Conservation (phyloP, 768 basidiomycete genomes). For the Psilocybe sp. region DNA sequence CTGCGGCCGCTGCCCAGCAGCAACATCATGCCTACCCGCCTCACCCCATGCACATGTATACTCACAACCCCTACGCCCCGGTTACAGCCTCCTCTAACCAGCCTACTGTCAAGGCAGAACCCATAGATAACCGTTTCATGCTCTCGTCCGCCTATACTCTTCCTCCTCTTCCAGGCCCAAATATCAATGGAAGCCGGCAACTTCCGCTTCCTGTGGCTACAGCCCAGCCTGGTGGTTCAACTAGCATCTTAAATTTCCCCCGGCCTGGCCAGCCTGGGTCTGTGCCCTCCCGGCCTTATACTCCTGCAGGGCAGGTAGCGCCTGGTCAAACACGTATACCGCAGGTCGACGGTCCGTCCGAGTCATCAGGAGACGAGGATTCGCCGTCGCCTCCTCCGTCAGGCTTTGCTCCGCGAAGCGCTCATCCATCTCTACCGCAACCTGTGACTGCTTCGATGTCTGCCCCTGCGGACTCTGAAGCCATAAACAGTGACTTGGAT, state of each 20-base stretch:
- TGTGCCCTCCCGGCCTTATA: constrained; percentile 23
- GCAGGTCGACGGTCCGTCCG: constrained; percentile 80
- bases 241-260: constrained; percentile 55
- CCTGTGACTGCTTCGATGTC: constrained; percentile 35
- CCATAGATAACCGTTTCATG: constrained; percentile 67
- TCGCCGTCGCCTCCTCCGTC: constrained; percentile 67
- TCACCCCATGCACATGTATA: constrained; percentile 60
- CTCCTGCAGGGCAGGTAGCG: constrained; percentile 16
- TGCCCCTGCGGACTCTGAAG: constrained; percentile 61
- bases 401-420: constrained; percentile 67
- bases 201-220: constrained; percentile 41
- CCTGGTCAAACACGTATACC: constrained; percentile 49
- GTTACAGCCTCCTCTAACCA: constrained; percentile 33
- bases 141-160: constrained; percentile 53
- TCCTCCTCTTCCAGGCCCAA: constrained; percentile 65
- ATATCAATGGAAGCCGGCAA: constrained; percentile 47
- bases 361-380: constrained; percentile 59
- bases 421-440: constrained; percentile 78
- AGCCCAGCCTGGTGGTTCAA: constrained; percentile 53
- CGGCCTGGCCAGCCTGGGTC: constrained; percentile 26
- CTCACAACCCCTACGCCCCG: constrained; percentile 52
- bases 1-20: constrained; percentile 7
- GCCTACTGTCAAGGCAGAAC: constrained; percentile 70
- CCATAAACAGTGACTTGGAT: constrained; percentile 95
- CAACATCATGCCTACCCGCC: constrained; percentile 50